These are phyloP conservation scores for Buddleja alternifolia DNA, from an alignment of 257 asterid species.

Conservation along the genomic window DNA sequence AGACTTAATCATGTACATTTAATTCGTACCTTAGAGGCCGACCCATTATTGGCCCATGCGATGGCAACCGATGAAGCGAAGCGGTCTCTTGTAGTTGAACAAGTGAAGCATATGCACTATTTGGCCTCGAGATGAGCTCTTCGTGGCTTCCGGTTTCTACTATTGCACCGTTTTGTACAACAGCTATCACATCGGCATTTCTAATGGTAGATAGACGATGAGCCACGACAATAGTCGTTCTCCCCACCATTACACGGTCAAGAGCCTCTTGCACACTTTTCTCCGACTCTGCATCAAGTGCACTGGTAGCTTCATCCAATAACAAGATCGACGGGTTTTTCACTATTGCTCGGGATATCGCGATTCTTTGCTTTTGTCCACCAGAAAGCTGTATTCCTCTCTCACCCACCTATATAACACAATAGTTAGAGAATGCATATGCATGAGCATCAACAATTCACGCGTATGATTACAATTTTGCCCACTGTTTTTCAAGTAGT, in stretches of 20 bases:
- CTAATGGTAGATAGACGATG: conserved; percentile 92
- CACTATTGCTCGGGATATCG: conserved; percentile 90
- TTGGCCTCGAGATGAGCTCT: conserved; percentile 78
- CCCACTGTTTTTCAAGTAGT: too few relatives aligned
- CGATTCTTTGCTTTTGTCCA: conserved; percentile 95
- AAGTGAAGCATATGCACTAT: conserved; percentile 83
- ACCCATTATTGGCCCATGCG: conserved; percentile 61
- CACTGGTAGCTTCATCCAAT: conserved; percentile 97
- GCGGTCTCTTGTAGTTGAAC: conserved; percentile 84
- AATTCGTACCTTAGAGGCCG: conserved; percentile 65
- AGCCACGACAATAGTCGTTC: conserved; percentile 89
- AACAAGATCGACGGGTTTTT: conserved; percentile 85
- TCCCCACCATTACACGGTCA: conserved; percentile 92
- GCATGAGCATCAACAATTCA: too few relatives aligned
- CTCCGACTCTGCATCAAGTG: conserved; percentile 97
- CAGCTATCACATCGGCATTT: conserved; percentile 87
- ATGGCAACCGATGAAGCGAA: conserved; percentile 64
- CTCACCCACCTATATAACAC: conserved; percentile 89
- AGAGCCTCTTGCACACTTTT: conserved; percentile 97
- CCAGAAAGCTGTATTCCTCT: conserved; percentile 98
- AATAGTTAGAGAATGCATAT: too few relatives aligned
- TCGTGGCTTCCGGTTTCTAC: conserved; percentile 89
- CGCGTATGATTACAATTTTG: too few relatives aligned
- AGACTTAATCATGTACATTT: background rate
- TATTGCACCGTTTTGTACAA: conserved; percentile 77